Evolutionary conservation across 2,329 filamentous ascomycete species (phyloP), one percentile per base, ranked within the genome.

Genomic region (Dactylellina parvicollis): DNA sequence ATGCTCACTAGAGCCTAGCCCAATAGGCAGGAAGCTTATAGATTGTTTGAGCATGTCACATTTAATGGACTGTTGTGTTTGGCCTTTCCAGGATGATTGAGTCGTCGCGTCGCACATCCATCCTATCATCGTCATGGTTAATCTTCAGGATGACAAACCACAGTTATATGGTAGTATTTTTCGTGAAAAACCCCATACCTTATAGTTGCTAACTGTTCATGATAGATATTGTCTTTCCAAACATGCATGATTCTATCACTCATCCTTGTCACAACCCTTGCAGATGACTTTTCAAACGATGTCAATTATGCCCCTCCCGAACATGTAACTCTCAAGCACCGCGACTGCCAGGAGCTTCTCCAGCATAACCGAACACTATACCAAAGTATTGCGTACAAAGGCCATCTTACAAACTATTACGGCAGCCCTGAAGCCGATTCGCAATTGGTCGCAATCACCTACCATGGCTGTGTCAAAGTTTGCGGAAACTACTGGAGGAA

Each of bases 321-420:
- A 18, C 18, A 40, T 1, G 44, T 66, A 12, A 44, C 16, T 2
- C 18, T 60, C 0, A 73, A 44, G 52, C 40, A 66, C 20, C 34
- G 69, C 1, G 55, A 73, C 38, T 73, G 69, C 30, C 42, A 30
- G n/a, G 49, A 36, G 4, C 69, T 73, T 20, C 54, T 73, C 8
- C 69, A 73, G 42, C 69, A 73, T n/a, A 73, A 73, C 32, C 55
- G 69, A 14, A 73, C 69, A 2, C 38, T 73, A 22, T 73, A 73
- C 22, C 54, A 50, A 5, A 54, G 61, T 28, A 61, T 73, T 24
- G 44, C 54, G 4, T 73, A 73, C 16, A 60, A 57, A 24, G 69
- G 69, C 8, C 69, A 73, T 50, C 30, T 73, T 12, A 66, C 60
- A 50, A 73, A 73, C 18, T 73, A 73, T 18, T 61, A 66, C 10